Conservation (phyloP, 2,329 filamentous ascomycete species). For the Colletotrichum musae region DNA sequence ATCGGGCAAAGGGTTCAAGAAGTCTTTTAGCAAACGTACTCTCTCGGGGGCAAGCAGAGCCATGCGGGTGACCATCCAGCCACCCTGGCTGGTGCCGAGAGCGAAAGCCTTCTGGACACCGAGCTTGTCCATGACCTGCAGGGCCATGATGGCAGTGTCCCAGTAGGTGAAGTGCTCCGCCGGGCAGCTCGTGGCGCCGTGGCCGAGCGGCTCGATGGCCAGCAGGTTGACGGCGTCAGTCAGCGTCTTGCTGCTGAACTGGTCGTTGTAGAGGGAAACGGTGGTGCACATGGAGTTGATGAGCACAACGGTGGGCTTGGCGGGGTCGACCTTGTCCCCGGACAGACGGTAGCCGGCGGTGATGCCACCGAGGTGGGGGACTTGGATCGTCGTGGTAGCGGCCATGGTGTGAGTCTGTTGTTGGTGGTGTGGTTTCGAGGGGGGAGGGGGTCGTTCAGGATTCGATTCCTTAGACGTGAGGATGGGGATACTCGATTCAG, state of each 20-base stretch:
- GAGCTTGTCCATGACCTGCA: slow-evolving; percentile 69
- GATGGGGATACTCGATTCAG: slow-evolving; percentile 10
- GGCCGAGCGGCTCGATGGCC: slow-evolving; percentile 67
- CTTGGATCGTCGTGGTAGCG: slow-evolving; percentile 58
- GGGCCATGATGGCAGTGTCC: slow-evolving; percentile 67
- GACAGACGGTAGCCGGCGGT: slow-evolving; percentile 61
- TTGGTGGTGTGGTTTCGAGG: not conserved
- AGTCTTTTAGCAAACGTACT: slow-evolving; percentile 48
- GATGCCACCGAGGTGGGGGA: slow-evolving; percentile 65
- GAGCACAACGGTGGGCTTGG: slow-evolving; percentile 66
- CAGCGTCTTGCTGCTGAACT: slow-evolving; percentile 59
- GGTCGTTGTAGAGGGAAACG: slow-evolving; percentile 59
- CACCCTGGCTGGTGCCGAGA: slow-evolving; percentile 67
- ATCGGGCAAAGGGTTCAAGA: too few relatives aligned
- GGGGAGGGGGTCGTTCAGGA: not conserved
- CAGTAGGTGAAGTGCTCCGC: slow-evolving; percentile 68
- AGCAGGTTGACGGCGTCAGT: slow-evolving; percentile 62
- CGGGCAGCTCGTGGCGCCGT: slow-evolving; percentile 61
- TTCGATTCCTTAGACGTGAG: not conserved
- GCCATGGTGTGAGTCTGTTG: slow-evolving; percentile 47
- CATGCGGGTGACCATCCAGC: slow-evolving; percentile 66
- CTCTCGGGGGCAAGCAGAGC: slow-evolving; percentile 64
- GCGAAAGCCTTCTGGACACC: slow-evolving; percentile 63
- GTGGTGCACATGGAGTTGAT: slow-evolving; percentile 68
- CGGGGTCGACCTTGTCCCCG: slow-evolving; percentile 59